A percentile compares a stretch with the other conserved stretches of the same genome.
These are phyloP conservation scores for Dioscorea cayenensis DNA, from an alignment of 116 monocot genomes.

Conservation along the genomic window DNA sequence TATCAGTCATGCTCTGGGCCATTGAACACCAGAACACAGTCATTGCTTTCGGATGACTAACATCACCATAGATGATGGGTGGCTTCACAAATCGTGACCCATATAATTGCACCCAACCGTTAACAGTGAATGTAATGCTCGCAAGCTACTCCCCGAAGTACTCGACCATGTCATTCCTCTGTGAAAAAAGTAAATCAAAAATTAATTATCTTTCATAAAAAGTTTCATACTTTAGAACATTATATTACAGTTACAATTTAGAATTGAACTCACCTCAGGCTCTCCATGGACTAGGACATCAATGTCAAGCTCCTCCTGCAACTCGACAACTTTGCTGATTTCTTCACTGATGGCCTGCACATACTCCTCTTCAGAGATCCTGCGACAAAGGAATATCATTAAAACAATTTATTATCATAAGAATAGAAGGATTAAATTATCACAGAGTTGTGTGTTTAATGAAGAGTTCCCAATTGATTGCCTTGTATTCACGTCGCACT, in stretches of 20 bases:
- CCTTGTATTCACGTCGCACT: slow-evolving; percentile 39
- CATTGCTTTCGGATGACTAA: slow-evolving; percentile 37
- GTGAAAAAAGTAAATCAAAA: not conserved
- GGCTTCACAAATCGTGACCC: slow-evolving; percentile 42
- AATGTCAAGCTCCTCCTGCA: slow-evolving; percentile 69
- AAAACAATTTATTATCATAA: not conserved
- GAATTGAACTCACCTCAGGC: slow-evolving; percentile 26
- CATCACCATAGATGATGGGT: slow-evolving; percentile 37
- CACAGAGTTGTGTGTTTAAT: not conserved
- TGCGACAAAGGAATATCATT: slow-evolving; percentile 11
- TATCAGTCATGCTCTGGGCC: slow-evolving; percentile 51
- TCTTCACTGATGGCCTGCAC: slow-evolving; percentile 55
- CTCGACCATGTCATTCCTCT: slow-evolving; percentile 63
- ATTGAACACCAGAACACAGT: slow-evolving; percentile 36
- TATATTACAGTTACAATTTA: too few relatives aligned
- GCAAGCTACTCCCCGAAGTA: slow-evolving; percentile 44
- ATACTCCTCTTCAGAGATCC: slow-evolving; percentile 59
- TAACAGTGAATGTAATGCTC: slow-evolving; percentile 33
- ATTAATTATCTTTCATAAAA: too few relatives aligned
- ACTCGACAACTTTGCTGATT: slow-evolving; percentile 41
- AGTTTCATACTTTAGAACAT: too few relatives aligned
- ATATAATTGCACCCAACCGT: slow-evolving; percentile 49
- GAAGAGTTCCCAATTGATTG: slow-evolving; percentile 25
- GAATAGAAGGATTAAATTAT: not conserved
- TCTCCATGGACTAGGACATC: slow-evolving; percentile 69